Evolutionary conservation across 441 rosid species (phyloP).

Genomic region (Croton laevigatus): DNA sequence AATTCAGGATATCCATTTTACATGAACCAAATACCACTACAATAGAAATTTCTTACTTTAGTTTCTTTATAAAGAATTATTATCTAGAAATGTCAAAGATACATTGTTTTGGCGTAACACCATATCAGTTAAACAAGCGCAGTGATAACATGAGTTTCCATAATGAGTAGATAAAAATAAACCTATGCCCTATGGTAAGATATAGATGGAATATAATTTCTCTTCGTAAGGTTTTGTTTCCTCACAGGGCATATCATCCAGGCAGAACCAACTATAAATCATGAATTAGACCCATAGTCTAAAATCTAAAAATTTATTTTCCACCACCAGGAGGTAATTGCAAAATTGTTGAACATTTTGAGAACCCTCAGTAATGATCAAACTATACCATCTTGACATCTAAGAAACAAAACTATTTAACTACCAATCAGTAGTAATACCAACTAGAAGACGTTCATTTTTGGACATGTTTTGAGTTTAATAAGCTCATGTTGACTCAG

Average conservation of each 20-base stretch:
- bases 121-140: not conserved
- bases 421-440: not conserved
- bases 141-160: not conserved
- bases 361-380: not conserved
- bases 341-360: not conserved
- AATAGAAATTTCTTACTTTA: too few relatives aligned
- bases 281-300: not conserved
- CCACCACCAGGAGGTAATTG: not conserved
- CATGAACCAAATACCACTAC: not conserved
- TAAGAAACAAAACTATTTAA: not conserved
- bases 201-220: not conserved
- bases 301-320: not conserved
- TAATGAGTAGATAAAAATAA: not conserved
- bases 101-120: not conserved
- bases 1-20: not conserved
- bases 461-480: not conserved
- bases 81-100: too few relatives aligned
- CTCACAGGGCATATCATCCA: not conserved
- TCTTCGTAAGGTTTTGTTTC: not conserved
- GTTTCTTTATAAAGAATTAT: too few relatives aligned
- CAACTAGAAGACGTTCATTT: not conserved
- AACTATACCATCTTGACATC: not conserved
- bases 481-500: not conserved
- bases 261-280: not conserved
- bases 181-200: not conserved